These are phyloP conservation scores for Plasmodium chabaudi DNA, from an alignment of 169 alveolate genomes.

Conservation along the genomic window DNA sequence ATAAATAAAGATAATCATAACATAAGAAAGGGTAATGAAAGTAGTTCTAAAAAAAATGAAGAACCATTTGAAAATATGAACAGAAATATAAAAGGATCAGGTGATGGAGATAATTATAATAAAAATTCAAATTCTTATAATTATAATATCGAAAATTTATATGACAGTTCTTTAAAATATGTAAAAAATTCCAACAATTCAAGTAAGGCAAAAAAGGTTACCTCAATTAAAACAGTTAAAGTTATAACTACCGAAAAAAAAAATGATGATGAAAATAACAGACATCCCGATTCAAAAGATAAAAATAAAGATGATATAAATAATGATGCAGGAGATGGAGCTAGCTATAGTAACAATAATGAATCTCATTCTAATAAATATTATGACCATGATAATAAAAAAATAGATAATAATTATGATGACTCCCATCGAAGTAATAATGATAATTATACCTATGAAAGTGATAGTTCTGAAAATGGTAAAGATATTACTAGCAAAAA, in stretches of 20 bases:
- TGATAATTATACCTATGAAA: constrained; percentile 47
- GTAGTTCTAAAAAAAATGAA: constrained; percentile 17
- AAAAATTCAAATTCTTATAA: constrained; percentile 21
- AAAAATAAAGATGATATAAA: constrained; percentile 47
- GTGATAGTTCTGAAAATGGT: constrained; percentile 45
- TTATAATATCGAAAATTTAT: constrained; percentile 67
- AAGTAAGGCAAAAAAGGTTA: constrained; percentile 37
- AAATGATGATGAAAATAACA: constrained; percentile 38
- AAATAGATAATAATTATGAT: constrained; percentile 10
- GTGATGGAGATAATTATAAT: background rate
- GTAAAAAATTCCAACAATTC: constrained; percentile 66
- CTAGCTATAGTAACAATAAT: background rate
- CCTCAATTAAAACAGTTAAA: constrained; percentile 62
- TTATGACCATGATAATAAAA: constrained; percentile 20
- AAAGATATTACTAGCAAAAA: constrained; percentile 75
- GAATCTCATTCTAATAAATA: constrained; percentile 26
- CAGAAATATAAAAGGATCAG: constrained; percentile 9
- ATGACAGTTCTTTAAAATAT: constrained; percentile 60
- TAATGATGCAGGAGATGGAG: constrained; percentile 22
- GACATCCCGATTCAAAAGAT: constrained; percentile 4
- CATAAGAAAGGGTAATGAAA: background rate
- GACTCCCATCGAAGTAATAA: constrained; percentile 17
- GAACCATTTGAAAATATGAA: constrained; percentile 37
- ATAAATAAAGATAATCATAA: background rate
- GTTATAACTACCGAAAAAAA: constrained; percentile 69